A percentile compares a stretch with the other conserved stretches of the same genome.
phyloP scores from a whole-genome alignment of 306 rosid genomes.

The Trifolium repens region DNA sequence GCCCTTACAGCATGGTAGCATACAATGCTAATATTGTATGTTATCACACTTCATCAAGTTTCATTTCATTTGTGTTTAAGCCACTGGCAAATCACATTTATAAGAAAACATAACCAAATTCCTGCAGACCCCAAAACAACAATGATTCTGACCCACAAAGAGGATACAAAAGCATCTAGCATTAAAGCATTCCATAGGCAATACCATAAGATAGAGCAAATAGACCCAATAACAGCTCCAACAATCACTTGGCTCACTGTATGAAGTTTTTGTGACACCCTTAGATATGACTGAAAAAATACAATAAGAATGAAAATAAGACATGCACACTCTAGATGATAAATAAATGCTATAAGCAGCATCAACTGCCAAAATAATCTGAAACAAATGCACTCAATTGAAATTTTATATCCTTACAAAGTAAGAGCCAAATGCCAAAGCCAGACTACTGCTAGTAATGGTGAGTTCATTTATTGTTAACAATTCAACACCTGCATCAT shows the following conservation, averaged over 20 bases:
- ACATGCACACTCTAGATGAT: not conserved
- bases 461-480: constrained; percentile 63
- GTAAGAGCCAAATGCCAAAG: constrained; percentile 66
- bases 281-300: constrained; percentile 68
- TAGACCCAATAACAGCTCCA: constrained; percentile 62
- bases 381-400: not conserved
- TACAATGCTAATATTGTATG: not conserved
- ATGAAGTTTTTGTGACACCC: constrained; percentile 67
- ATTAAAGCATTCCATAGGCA: constrained; percentile 63
- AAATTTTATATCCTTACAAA: constrained; percentile 63
- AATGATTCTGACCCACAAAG: constrained; percentile 50
- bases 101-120: constrained; percentile 49
- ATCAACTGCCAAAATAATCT: not conserved
- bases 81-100: constrained; percentile 49
- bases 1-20: not conserved
- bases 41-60: constrained; percentile 11
- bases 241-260: constrained; percentile 63
- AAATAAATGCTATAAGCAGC: not conserved
- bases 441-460: constrained; percentile 49
- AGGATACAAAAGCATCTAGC: constrained; percentile 48
- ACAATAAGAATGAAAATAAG: constrained; percentile 34
- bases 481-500: constrained; percentile 72
- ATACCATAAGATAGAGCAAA: constrained; percentile 54
- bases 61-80: constrained; percentile 40
- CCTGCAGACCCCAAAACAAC: constrained; percentile 49